Evolutionary conservation across 2,329 filamentous ascomycete species (phyloP).

Genomic region (Hymenoscyphus infarciens): DNA sequence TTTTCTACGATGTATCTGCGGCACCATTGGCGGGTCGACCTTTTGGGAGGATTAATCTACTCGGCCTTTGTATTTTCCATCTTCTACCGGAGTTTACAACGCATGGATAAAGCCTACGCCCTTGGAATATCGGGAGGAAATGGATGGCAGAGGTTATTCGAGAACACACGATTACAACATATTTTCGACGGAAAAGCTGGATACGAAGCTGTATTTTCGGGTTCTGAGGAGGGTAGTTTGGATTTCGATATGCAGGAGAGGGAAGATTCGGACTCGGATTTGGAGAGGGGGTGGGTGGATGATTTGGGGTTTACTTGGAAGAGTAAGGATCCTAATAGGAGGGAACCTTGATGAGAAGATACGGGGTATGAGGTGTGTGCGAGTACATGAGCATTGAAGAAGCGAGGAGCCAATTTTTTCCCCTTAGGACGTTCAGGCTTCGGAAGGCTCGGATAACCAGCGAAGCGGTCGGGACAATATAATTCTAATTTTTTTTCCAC

Average conservation of each 20-base stretch:
- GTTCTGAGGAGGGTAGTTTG: conserved; percentile 10
- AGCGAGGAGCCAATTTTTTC: neutral
- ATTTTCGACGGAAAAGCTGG: conserved; percentile 26
- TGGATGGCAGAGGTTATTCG: conserved; percentile 31
- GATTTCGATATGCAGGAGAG: conserved; percentile 10
- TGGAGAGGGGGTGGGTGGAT: conserved; percentile 25
- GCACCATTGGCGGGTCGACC: conserved; percentile 90
- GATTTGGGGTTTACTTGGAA: conserved; percentile 23
- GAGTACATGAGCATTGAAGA: too few relatives aligned
- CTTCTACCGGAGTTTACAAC: conserved; percentile 28
- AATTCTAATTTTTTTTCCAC: too few relatives aligned
- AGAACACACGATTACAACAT: conserved; percentile 27
- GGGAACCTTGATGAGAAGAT: neutral
- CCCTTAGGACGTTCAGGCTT: neutral
- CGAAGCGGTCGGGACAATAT: neutral
- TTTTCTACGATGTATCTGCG: conserved; percentile 97
- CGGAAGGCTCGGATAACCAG: conserved; percentile 2
- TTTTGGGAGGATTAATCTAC: conserved; percentile 77
- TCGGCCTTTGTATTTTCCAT: conserved; percentile 70
- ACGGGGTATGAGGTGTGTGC: too few relatives aligned
- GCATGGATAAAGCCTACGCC: conserved; percentile 31
- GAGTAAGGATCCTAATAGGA: conserved; percentile 11
- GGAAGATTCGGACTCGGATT: conserved; percentile 17
- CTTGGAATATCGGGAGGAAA: conserved; percentile 28
- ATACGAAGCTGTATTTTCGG: conserved; percentile 21